Conservation (phyloP, 768 basidiomycete genomes). For the Crassisporium funariophilum region DNA sequence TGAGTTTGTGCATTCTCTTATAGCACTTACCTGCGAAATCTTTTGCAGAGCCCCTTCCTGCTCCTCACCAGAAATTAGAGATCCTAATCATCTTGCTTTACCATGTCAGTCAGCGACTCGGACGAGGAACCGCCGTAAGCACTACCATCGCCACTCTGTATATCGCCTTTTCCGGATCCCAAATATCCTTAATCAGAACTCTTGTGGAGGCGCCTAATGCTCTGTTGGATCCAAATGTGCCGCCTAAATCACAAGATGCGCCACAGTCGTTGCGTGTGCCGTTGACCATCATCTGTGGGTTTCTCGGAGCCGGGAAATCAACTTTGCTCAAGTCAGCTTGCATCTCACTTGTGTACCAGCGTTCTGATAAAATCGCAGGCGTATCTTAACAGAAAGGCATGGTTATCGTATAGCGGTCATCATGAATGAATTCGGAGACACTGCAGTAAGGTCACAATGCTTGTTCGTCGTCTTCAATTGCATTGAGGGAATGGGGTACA, state of each 20-base stretch:
- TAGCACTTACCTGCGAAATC: too few relatives aligned
- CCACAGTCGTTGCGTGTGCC: conserved; percentile 54
- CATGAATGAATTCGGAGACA: conserved; percentile 98
- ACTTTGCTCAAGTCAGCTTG: conserved; percentile 78
- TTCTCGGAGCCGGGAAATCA: conserved; percentile 93
- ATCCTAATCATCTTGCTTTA: too few relatives aligned
- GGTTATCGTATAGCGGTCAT: conserved; percentile 97
- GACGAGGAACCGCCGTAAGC: conserved; percentile 25
- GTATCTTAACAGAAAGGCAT: conserved; percentile 91
- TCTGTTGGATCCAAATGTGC: not conserved
- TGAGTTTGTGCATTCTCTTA: too few relatives aligned
- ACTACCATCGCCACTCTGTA: not conserved
- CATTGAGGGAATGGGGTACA: not conserved
- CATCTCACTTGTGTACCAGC: not conserved
- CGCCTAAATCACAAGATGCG: not conserved
- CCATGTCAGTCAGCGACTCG: conserved; percentile 22
- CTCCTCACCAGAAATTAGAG: too few relatives aligned
- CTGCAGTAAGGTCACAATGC: conserved; percentile 69
- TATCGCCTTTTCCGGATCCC: not conserved
- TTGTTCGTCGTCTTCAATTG: conserved; percentile 1
- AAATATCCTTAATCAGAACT: conserved; percentile 12
- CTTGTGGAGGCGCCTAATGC: conserved; percentile 17
- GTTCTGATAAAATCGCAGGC: conserved; percentile 40
- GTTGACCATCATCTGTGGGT: conserved; percentile 93
- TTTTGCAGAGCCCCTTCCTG: too few relatives aligned